Base-by-base conservation (phyloP, 495 filamentous ascomycete species). In the Neurospora sp. region DNA sequence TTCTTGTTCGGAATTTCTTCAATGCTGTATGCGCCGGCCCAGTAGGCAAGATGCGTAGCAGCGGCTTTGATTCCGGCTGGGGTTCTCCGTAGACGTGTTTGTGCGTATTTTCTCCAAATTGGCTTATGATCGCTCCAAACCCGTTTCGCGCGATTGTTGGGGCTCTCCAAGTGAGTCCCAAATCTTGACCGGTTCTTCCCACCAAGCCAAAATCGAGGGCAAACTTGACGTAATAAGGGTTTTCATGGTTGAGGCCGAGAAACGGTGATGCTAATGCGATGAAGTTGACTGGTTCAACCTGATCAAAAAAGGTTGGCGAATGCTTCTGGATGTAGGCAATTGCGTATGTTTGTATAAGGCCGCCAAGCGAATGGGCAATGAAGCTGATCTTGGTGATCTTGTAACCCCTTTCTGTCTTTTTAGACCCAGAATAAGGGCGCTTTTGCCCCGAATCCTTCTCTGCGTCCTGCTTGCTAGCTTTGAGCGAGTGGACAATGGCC, bases 271-370 rank as follows among this genome's bases (percentile, higher is more conserved):
- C 95, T 70, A 99, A 82, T n/a, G 92, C 85, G 73, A 99, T 92
- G 77, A 99, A 99, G 78, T 97, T 98, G 79, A 98, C 86, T 0
- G 96, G 96, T 75, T 88, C 89, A 75, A 97, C 96, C 3, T 89
- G 83, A 37, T 94, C 88, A 76, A 98, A 99, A 79, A 99, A 98
- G 31, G 89, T 84, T 0, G 96, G 96, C 2, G 92, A 95, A 77
- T 99, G 93, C 77, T 98, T 98, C 74, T 97, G 92, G 38, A 99
- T 98, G 82, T 98, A 99, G 42, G 95, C 96, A 69, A 99, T 92
- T 3, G 96, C 96, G 81, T 99, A 99, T 3, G 91, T 97, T 81
- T 99, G 96, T 42, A 97, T 85, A 43, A 98, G 83, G 0, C 96
- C 96, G 39, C 96, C 96, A 2, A 99, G 88, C 6, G 95, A 98